phyloP scores from a whole-genome alignment of 371 early-diverging fungal genomes.

The Apophysomyces ossiformis region DNA sequence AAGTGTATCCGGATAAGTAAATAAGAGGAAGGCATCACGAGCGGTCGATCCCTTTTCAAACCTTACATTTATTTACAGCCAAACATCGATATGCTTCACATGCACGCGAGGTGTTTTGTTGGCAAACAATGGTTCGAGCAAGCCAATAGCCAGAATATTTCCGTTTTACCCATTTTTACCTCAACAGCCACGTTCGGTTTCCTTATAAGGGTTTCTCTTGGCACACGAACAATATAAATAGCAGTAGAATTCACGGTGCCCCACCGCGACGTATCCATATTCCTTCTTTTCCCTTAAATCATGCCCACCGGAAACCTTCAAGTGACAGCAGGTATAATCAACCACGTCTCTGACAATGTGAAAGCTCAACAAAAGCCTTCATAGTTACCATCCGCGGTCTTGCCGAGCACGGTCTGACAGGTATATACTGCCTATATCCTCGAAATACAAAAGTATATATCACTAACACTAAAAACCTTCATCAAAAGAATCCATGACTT shows the following conservation, averaged over 20 bases:
- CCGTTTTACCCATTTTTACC: slow-evolving; percentile 9
- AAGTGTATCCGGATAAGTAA: too few species aligned
- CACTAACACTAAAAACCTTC: not conserved
- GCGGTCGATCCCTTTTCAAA: not conserved
- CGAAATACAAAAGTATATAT: too few species aligned
- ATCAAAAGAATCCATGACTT: slow-evolving; percentile 30
- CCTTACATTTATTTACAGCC: not conserved
- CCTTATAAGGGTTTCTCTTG: slow-evolving; percentile 7
- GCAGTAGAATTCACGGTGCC: slow-evolving; percentile 6
- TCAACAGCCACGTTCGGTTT: not conserved
- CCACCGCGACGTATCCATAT: not conserved
- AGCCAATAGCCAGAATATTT: not conserved
- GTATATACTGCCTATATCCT: not conserved
- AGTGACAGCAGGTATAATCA: slow-evolving; percentile 1
- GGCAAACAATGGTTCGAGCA: slow-evolving; percentile 4
- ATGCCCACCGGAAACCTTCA: slow-evolving; percentile 6
- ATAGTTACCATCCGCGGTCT: slow-evolving; percentile 1
- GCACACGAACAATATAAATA: not conserved
- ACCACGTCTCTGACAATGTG: not conserved
- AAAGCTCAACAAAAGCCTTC: not conserved
- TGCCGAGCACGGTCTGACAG: slow-evolving; percentile 1
- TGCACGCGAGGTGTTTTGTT: not conserved
- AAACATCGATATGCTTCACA: not conserved
- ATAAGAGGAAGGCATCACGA: not conserved
- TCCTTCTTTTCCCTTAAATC: not conserved